Evolutionary conservation across 768 basidiomycete species (phyloP).

Genomic region (Mycena rebaudengoi): DNA sequence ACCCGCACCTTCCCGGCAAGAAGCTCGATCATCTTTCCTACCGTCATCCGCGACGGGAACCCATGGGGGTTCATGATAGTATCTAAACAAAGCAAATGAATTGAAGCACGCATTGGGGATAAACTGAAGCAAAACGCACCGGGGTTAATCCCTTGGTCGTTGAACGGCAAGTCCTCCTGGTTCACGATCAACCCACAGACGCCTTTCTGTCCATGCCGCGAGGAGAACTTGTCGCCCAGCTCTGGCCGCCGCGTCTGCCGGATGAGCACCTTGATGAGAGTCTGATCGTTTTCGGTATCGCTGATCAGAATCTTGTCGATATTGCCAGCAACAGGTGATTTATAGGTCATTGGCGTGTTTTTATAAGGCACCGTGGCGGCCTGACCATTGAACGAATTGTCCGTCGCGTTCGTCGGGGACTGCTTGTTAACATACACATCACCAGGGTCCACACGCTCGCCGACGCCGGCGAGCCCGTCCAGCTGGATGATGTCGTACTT

Average conservation of each 20-base stretch:
- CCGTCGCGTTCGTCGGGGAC: slow-evolving; percentile 91
- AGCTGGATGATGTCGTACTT: slow-evolving; percentile 91
- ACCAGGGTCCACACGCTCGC: slow-evolving; percentile 91
- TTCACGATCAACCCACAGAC: slow-evolving; percentile 99
- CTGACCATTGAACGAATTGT: slow-evolving; percentile 88
- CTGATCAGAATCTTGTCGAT: slow-evolving; percentile 99
- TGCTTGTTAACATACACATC: slow-evolving; percentile 98
- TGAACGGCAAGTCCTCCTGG: slow-evolving; percentile 99
- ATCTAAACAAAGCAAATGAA: slow-evolving; percentile 55
- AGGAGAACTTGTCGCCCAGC: slow-evolving; percentile 98
- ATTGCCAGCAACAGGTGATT: slow-evolving; percentile 91
- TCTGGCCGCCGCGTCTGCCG: slow-evolving; percentile 97
- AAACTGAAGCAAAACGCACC: slow-evolving; percentile 56
- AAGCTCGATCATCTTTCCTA: slow-evolving; percentile 99
- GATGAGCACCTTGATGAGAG: slow-evolving; percentile 95
- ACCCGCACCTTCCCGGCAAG: slow-evolving; percentile 86
- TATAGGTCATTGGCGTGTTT: slow-evolving; percentile 92
- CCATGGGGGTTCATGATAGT: slow-evolving; percentile 99
- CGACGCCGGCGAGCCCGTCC: slow-evolving; percentile 95
- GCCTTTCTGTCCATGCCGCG: slow-evolving; percentile 97
- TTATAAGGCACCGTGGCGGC: slow-evolving; percentile 88
- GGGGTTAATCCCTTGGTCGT: slow-evolving; percentile 94
- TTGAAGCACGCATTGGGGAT: neutral
- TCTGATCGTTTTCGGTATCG: slow-evolving; percentile 96
- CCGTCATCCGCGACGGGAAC: slow-evolving; percentile 99